phyloP scores from a whole-genome alignment of 371 early-diverging fungal genomes.

The Parasitella parasitica region DNA sequence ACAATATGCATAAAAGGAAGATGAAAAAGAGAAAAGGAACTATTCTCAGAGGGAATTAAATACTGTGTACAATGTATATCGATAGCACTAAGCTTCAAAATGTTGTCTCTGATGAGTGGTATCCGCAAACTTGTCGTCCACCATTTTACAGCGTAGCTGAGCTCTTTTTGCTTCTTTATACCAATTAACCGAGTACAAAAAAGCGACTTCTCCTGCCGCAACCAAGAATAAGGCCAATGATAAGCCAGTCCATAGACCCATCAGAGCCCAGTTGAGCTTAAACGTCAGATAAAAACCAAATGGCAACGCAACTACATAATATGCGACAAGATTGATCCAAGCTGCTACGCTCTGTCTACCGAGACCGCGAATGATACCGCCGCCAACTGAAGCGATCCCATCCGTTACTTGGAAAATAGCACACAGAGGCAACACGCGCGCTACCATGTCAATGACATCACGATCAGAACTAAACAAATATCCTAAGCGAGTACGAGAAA shows the following conservation, averaged over 20 bases:
- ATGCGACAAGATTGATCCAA: constrained; percentile 64
- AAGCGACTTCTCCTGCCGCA: constrained; percentile 41
- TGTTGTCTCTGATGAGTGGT: not conserved
- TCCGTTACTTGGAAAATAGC: constrained; percentile 84
- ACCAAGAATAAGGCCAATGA: constrained; percentile 56
- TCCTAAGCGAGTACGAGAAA: constrained; percentile 53
- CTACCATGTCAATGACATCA: constrained; percentile 68
- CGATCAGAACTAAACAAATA: constrained; percentile 70
- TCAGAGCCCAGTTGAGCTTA: constrained; percentile 51
- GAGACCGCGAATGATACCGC: constrained; percentile 73
- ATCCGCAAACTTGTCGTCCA: not conserved
- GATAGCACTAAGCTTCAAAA: not conserved
- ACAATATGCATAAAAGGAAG: not conserved
- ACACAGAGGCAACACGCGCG: constrained; percentile 70
- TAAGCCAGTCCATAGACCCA: constrained; percentile 71
- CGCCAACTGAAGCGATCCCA: constrained; percentile 64
- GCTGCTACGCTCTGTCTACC: constrained; percentile 75
- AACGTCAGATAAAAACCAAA: constrained; percentile 66
- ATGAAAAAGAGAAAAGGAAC: not conserved
- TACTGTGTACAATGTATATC: not conserved
- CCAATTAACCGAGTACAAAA: constrained; percentile 51
- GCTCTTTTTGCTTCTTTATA: constrained; percentile 41
- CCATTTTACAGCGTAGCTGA: constrained; percentile 17
- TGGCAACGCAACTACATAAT: constrained; percentile 72
- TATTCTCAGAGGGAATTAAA: not conserved